Evolutionary conservation across 1,139 yeast genomes (phyloP), one percentile per base, ranked within the genome.

Genomic region (Kurtzmaniella quercitrusa): DNA sequence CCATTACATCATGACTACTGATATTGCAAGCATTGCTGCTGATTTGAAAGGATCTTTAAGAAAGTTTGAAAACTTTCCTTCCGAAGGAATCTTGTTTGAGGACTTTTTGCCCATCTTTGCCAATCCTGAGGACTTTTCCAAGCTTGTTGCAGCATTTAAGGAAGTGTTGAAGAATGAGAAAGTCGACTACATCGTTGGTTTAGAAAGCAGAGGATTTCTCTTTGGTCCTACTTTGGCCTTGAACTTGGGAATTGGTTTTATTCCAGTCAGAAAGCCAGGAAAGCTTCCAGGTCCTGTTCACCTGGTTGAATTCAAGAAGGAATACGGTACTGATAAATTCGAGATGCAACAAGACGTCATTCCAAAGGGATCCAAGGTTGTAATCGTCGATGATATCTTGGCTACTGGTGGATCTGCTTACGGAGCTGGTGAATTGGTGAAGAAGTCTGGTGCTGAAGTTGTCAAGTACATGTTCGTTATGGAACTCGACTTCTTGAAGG

Each of bases 391-490:
- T 63, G 99, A 93, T 61, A 89, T 93, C 56, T 85, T 94, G 63
- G 98, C 98, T 40, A 93, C 98, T 37, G 98, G 98, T 52, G 98
- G 98, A 36, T 84, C 95, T 59, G 98, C 98, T 17, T 71, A 68
- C 47, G 97, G 95, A 47, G 98, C 98, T 37, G 98, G 96, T 45
- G 84, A 87, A 56, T 77, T 94, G 52, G 86, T 88, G 42, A 66
- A 66, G 57, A 69, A 78, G 66, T 54, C 66, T 39, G 84, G 83
- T 43, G 96, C 83, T 46, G 77, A 84, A 45, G 77, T 91, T 45
- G 63, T 83, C 38, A 95, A 89, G 66, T 93, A 82, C 65, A 71
- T 84, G 53, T 93, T 93, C 59, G 88, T 93, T 39, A 80, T 93
- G 86, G 98, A 93, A 68, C 80, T 93, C 59, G 94, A 88, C 61